Evolutionary conservation across 305 asterid species (phyloP).

Genomic region (Fraxinus platypoda): DNA sequence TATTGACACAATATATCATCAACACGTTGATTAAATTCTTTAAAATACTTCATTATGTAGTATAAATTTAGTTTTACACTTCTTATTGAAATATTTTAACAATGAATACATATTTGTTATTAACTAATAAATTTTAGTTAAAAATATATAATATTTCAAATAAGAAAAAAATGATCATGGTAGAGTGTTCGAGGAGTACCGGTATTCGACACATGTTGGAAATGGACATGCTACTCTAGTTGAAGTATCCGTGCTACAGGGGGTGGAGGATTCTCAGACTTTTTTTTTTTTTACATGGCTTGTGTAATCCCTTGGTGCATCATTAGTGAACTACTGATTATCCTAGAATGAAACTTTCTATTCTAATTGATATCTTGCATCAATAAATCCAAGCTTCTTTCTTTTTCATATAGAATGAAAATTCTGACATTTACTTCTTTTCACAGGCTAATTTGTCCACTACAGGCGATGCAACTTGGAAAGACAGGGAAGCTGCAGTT

Average conservation of each 20-base stretch:
- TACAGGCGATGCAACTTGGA: constrained; percentile 84
- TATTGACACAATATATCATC: too few relatives aligned
- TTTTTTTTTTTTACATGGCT: background rate
- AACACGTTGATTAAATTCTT: background rate
- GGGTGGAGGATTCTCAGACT: background rate
- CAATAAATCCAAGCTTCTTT: background rate
- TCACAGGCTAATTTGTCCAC: constrained; percentile 71
- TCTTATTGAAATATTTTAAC: background rate
- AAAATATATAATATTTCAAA: background rate
- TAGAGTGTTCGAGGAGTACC: background rate
- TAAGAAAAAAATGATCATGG: background rate
- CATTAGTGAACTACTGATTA: background rate
- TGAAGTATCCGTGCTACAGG: background rate
- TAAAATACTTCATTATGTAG: background rate
- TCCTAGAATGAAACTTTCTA: constrained; percentile 2
- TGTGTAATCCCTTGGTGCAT: constrained; percentile 9
- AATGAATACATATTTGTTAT: background rate
- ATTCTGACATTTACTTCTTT: constrained; percentile 16
- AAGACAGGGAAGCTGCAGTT: constrained; percentile 99
- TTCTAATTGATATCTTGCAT: background rate
- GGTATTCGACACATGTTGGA: background rate
- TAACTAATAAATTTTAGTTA: background rate
- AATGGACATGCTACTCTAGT: background rate
- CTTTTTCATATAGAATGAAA: constrained; percentile 6
- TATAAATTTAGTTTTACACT: background rate